phyloP scores from a whole-genome alignment of 495 filamentous ascomycete species.

The Xylaria flabelliformis region DNA sequence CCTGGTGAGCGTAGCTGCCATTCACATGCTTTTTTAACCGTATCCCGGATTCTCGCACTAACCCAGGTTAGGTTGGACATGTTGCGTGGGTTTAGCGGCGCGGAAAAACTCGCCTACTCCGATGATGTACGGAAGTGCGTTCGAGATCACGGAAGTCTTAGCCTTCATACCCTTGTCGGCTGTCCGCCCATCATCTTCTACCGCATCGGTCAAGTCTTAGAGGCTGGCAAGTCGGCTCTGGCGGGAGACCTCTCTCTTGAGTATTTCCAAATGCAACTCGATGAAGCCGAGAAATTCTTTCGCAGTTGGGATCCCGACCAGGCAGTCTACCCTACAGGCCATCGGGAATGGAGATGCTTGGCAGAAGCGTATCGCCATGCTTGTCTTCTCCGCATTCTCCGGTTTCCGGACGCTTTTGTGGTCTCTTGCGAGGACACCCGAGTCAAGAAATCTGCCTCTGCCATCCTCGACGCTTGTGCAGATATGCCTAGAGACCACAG shows the following conservation, averaged over 20 bases:
- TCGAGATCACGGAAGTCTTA: slow-evolving; percentile 4
- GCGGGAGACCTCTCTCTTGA: neutral
- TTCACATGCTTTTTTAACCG: neutral
- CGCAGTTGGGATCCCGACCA: slow-evolving; percentile 8
- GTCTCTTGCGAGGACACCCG: neutral
- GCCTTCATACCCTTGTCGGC: neutral
- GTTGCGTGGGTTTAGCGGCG: neutral
- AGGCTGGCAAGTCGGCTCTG: slow-evolving; percentile 1
- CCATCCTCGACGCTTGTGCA: neutral
- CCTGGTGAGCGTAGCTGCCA: neutral
- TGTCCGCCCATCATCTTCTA: slow-evolving; percentile 1
- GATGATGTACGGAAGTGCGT: slow-evolving; percentile 1
- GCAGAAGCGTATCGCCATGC: slow-evolving; percentile 2
- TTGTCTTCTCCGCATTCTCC: neutral
- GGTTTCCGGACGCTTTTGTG: neutral
- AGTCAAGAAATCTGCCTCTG: neutral
- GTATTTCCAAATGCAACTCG: neutral
- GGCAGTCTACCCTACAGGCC: neutral
- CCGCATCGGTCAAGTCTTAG: slow-evolving; percentile 7
- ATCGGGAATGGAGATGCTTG: neutral
- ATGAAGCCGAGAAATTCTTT: slow-evolving; percentile 13
- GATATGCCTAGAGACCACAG: neutral
- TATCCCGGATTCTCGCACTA: neutral
- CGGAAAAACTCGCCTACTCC: slow-evolving; percentile 1
- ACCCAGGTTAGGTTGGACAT: neutral